Evolutionary conservation across 345 rosid species (phyloP).

Genomic region (Eutrema japonicum): DNA sequence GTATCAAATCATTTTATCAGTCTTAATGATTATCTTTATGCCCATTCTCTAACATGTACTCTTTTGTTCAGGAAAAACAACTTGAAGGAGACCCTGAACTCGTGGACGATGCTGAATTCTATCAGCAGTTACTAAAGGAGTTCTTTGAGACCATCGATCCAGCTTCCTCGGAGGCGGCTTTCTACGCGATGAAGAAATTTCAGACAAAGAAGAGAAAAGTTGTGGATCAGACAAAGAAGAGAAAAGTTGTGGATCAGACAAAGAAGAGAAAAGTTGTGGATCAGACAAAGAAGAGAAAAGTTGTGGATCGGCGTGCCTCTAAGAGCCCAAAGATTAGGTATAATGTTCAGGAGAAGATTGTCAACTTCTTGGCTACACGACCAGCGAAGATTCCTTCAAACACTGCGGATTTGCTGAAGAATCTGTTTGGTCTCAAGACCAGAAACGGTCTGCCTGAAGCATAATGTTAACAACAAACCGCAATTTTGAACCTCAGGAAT

Average conservation of each 20-base stretch:
- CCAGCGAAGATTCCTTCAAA: slow-evolving; percentile 60
- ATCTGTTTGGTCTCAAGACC: too few species aligned
- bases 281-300: too few species aligned
- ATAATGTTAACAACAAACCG: too few species aligned
- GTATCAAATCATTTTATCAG: slow-evolving; percentile 12
- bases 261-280: too few species aligned
- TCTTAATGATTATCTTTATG: neutral
- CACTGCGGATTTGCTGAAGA: slow-evolving; percentile 58
- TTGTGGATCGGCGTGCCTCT: too few species aligned
- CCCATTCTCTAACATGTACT: slow-evolving; percentile 6
- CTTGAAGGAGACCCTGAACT: slow-evolving; percentile 86
- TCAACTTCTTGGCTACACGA: slow-evolving; percentile 78
- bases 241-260: too few species aligned
- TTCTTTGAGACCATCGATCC: slow-evolving; percentile 82
- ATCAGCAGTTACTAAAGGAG: slow-evolving; percentile 82
- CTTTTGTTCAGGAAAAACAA: slow-evolving; percentile 53
- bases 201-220: too few species aligned
- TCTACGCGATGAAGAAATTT: too few species aligned
- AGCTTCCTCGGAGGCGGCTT: slow-evolving; percentile 48
- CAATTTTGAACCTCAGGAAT: too few species aligned
- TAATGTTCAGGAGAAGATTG: slow-evolving; percentile 53
- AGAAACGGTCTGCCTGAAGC: too few species aligned
- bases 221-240: too few species aligned
- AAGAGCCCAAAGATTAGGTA: too few species aligned
- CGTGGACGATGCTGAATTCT: slow-evolving; percentile 54